These are phyloP conservation scores for Talaromyces sp. DNA, from an alignment of 2,329 filamentous ascomycete genomes.

Conservation along the genomic window DNA sequence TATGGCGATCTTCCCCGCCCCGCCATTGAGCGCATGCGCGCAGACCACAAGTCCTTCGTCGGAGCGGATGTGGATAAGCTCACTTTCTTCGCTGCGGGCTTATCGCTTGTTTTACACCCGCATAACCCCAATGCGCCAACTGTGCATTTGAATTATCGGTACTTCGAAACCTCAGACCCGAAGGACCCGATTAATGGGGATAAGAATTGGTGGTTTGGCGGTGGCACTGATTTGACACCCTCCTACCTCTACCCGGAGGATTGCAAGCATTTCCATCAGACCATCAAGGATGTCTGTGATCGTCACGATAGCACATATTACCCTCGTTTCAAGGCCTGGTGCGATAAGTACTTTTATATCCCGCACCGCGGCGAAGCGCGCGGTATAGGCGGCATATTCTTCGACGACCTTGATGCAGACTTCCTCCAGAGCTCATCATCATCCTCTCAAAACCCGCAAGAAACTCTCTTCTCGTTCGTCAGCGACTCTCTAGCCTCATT, in stretches of 20 bases:
- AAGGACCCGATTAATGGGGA: slow-evolving; percentile 68
- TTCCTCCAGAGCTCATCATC: slow-evolving; percentile 40
- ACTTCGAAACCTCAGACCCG: slow-evolving; percentile 91
- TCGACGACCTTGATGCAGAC: slow-evolving; percentile 82
- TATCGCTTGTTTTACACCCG: slow-evolving; percentile 91
- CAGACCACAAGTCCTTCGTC: slow-evolving; percentile 87
- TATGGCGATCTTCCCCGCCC: slow-evolving; percentile 85
- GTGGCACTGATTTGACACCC: slow-evolving; percentile 89
- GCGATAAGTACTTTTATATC: slow-evolving; percentile 94
- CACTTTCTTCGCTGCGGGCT: slow-evolving; percentile 91
- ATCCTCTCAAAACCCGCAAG: slow-evolving; percentile 72
- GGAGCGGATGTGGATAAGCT: slow-evolving; percentile 73
- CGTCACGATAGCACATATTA: slow-evolving; percentile 91
- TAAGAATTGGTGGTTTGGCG: slow-evolving; percentile 94
- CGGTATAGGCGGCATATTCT: slow-evolving; percentile 95
- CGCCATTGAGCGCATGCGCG: slow-evolving; percentile 89
- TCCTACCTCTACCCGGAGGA: slow-evolving; percentile 96
- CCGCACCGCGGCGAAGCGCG: slow-evolving; percentile 85
- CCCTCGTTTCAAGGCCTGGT: slow-evolving; percentile 95
- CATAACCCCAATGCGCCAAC: slow-evolving; percentile 96
- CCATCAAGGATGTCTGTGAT: slow-evolving; percentile 89
- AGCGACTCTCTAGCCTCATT: slow-evolving; percentile 84
- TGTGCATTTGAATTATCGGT: slow-evolving; percentile 96
- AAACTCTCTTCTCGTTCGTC: slow-evolving; percentile 85
- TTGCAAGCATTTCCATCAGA: slow-evolving; percentile 92